Percentiles rank a stretch among this genome's conserved stretches.
These are phyloP conservation scores for Ganoderma sinense DNA, from an alignment of 1,284 basidiomycete species.

Conservation along the genomic window DNA sequence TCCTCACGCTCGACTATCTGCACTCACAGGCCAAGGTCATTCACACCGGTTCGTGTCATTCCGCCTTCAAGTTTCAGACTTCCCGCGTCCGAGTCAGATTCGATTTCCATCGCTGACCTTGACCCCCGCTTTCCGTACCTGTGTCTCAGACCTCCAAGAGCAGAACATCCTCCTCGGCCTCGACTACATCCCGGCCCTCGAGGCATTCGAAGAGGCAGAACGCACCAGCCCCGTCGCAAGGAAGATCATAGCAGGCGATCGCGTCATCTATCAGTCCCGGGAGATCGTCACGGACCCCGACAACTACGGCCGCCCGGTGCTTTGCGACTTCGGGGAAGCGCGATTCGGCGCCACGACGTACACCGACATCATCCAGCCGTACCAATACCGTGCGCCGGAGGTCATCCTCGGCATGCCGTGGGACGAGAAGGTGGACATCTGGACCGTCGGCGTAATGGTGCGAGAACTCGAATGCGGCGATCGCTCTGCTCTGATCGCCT, in stretches of 20 bases:
- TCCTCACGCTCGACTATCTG: conserved; percentile 32
- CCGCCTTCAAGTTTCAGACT: not conserved
- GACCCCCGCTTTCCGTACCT: not conserved
- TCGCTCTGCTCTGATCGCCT: not conserved
- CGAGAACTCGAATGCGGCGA: not conserved
- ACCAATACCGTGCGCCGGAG: conserved; percentile 34
- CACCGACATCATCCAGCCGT: conserved; percentile 26
- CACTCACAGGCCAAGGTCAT: conserved; percentile 34
- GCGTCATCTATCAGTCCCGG: conserved; percentile 23
- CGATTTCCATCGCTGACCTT: too few relatives aligned
- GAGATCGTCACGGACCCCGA: conserved; percentile 7
- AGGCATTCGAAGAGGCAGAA: conserved; percentile 26
- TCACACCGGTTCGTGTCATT: conserved; percentile 29
- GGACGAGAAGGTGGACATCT: conserved; percentile 36
- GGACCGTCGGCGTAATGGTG: conserved; percentile 38
- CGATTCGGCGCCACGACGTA: conserved; percentile 27
- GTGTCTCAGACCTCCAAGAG: conserved; percentile 23
- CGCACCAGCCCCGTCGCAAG: conserved; percentile 15
- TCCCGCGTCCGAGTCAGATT: too few relatives aligned
- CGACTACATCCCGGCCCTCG: conserved; percentile 14
- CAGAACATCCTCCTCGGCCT: conserved; percentile 24
- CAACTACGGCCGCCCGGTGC: conserved; percentile 22
- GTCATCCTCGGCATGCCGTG: conserved; percentile 29
- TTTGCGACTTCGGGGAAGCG: conserved; percentile 31
- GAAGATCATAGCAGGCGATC: conserved; percentile 25